phyloP scores from a whole-genome alignment of 352 stramenopile species.

The Blastocystis hominis region DNA sequence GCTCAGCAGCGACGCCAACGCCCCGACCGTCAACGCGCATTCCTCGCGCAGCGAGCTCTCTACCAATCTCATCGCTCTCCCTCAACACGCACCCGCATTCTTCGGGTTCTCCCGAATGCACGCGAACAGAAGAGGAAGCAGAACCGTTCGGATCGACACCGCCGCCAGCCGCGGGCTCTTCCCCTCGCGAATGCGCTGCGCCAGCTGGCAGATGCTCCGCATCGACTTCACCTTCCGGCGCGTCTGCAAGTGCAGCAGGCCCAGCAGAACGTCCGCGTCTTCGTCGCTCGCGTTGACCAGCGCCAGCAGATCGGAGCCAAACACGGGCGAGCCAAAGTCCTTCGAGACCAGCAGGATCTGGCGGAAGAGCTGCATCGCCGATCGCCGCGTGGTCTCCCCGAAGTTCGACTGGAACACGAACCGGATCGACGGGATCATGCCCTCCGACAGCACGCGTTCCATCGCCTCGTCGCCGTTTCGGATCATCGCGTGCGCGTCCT shows the following conservation, averaged over 20 bases:
- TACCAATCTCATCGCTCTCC: neutral
- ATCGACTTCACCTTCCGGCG: neutral
- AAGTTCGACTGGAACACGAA: neutral
- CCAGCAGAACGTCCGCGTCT: neutral
- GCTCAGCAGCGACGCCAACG: neutral
- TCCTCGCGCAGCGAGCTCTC: slow-evolving; percentile 6
- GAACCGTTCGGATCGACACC: neutral
- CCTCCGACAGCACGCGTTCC: neutral
- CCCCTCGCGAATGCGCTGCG: neutral
- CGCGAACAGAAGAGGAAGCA: neutral
- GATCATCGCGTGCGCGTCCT: neutral
- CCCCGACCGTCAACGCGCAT: neutral
- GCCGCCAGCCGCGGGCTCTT: neutral
- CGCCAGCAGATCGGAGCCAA: neutral
- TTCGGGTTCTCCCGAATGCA: neutral
- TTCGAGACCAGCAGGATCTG: slow-evolving; percentile 4
- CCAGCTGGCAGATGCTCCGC: neutral
- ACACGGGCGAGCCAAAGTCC: neutral
- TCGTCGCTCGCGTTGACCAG: neutral
- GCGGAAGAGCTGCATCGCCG: neutral
- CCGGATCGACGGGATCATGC: neutral
- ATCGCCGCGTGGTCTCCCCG: neutral
- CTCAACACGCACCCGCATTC: neutral
- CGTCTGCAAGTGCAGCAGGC: slow-evolving; percentile 9
- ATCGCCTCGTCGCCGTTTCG: neutral